Percentiles rank a stretch among this genome's conserved stretches.
Evolutionary conservation across 805 yeast species (phyloP).

Genomic region (Wickerhamomyces subpelliculosus): DNA sequence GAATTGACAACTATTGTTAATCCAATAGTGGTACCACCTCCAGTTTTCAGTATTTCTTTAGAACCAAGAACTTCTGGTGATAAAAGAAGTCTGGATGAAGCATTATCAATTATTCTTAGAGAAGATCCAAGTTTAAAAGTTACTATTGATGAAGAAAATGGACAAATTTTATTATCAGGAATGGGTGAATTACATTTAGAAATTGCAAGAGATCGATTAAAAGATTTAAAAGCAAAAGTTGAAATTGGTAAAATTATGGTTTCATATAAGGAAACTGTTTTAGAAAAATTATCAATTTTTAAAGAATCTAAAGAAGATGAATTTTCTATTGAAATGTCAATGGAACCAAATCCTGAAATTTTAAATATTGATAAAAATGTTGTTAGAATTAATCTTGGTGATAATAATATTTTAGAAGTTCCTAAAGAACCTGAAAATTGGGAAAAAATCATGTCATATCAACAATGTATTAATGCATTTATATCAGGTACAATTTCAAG

Average conservation of each 20-base stretch:
- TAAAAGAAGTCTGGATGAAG: constrained; percentile 60
- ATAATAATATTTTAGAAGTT: constrained; percentile 27
- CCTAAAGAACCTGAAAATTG: constrained; percentile 22
- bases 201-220: constrained; percentile 73
- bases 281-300: constrained; percentile 4
- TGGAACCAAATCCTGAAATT: constrained; percentile 26
- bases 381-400: constrained; percentile 21
- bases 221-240: constrained; percentile 76
- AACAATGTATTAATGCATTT: constrained; percentile 41
- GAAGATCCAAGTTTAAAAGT: constrained; percentile 89
- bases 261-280: constrained; percentile 74
- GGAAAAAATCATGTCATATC: constrained; percentile 41
- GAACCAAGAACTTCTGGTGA: constrained; percentile 85
- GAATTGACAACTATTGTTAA: constrained; percentile 44
- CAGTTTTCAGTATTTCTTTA: constrained; percentile 80
- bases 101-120: constrained; percentile 56
- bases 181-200: constrained; percentile 97
- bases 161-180: constrained; percentile 84
- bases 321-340: constrained; percentile 21
- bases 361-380: not conserved
- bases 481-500: constrained; percentile 55
- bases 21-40: constrained; percentile 85
- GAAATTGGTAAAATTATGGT: constrained; percentile 81
- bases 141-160: constrained; percentile 72
- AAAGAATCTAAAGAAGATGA: constrained; percentile 19